Percentiles rank a stretch among this genome's conserved stretches.
Evolutionary conservation across 176 grass and related monocot genomes (phyloP).

Genomic region (Lolium multiflorum): DNA sequence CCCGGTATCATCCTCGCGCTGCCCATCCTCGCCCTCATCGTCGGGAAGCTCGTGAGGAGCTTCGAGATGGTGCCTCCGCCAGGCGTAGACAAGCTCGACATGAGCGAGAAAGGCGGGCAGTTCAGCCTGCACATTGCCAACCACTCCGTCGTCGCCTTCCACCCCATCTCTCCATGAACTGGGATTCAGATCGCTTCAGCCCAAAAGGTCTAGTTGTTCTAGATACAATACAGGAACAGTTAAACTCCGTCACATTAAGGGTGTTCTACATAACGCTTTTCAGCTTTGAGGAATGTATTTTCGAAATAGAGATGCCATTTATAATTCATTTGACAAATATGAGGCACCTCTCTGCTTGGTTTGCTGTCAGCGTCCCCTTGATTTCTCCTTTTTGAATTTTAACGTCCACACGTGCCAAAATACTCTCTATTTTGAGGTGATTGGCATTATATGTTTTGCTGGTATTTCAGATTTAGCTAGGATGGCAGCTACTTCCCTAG

Average conservation of each 20-base stretch:
- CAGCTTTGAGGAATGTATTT: background rate
- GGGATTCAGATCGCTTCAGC: background rate
- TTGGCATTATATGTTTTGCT: too few relatives aligned
- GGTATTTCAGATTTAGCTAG: too few relatives aligned
- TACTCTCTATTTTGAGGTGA: too few relatives aligned
- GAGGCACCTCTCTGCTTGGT: too few relatives aligned
- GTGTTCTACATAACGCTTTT: background rate
- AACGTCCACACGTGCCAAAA: too few relatives aligned
- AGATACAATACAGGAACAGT: background rate
- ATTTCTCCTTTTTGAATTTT: too few relatives aligned
- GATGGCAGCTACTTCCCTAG: too few relatives aligned
- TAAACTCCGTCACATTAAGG: background rate
- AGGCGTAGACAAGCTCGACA: constrained; percentile 54
- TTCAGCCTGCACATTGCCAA: constrained; percentile 83
- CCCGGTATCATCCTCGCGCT: constrained; percentile 82
- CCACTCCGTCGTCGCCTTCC: constrained; percentile 22
- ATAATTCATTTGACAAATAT: too few relatives aligned
- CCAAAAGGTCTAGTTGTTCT: background rate
- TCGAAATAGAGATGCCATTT: background rate
- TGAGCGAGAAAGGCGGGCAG: constrained; percentile 64
- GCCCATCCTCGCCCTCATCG: constrained; percentile 73
- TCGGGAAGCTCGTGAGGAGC: constrained; percentile 71
- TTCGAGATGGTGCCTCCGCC: constrained; percentile 76
- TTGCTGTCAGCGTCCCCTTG: too few relatives aligned
- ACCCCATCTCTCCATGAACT: background rate